These are phyloP conservation scores for Hygrophila difformis DNA, from an alignment of 257 asterid genomes.

Conservation along the genomic window DNA sequence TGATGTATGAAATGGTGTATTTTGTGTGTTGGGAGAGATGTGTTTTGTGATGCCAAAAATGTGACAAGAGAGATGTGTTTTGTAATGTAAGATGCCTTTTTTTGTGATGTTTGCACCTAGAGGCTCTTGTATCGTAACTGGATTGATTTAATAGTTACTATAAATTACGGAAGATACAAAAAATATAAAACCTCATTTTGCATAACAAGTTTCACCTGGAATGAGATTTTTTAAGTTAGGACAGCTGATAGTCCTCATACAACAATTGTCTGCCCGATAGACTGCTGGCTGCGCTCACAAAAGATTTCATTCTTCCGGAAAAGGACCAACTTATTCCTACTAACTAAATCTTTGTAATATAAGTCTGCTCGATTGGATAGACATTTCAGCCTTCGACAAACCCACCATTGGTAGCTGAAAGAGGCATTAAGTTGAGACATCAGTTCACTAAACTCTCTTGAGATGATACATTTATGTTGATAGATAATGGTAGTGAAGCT, in stretches of 20 bases:
- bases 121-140: no score
- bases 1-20: no score
- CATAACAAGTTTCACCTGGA: slow-evolving; percentile 18
- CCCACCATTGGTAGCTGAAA: slow-evolving; percentile 31
- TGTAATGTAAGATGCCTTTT: no score
- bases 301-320: no score
- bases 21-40: no score
- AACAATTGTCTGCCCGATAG: slow-evolving; percentile 11
- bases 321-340: slow-evolving; percentile 4
- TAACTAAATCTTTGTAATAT: slow-evolving; percentile 12
- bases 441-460: slow-evolving; percentile 25
- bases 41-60: no score
- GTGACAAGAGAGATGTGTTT: no score
- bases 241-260: slow-evolving; percentile 16
- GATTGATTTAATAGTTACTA: no score
- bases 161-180: no score
- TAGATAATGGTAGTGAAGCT: slow-evolving; percentile 18
- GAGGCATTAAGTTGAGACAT: slow-evolving; percentile 28
- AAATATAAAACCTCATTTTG: no score
- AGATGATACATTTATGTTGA: slow-evolving; percentile 12
- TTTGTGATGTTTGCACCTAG: no score
- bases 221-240: slow-evolving; percentile 8
- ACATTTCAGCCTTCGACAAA: slow-evolving; percentile 27
- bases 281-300: slow-evolving; percentile 14
- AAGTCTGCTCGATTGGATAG: slow-evolving; percentile 23